Evolutionary conservation across 225 moss, liverwort and hornwort genomes (phyloP).

Genomic region (Asterella californica): DNA sequence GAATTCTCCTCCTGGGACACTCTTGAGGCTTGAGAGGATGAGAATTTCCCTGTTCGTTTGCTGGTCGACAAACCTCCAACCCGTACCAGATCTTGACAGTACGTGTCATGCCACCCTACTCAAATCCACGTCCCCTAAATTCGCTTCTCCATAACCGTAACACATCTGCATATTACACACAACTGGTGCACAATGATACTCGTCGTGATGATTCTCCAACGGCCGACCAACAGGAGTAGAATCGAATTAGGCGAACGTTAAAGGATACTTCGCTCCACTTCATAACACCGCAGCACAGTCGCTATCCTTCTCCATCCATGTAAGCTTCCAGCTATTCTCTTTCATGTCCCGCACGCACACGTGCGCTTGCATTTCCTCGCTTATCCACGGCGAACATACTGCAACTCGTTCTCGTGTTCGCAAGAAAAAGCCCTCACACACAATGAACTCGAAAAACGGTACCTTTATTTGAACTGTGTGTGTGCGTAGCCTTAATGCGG

Average conservation of each 20-base stretch:
- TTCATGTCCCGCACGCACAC: too few relatives aligned
- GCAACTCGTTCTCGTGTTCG: background rate
- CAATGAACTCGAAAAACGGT: background rate
- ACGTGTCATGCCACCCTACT: background rate
- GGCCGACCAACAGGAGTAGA: background rate
- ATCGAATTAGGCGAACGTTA: background rate
- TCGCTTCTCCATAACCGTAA: background rate
- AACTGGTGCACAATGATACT: background rate
- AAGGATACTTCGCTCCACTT: background rate
- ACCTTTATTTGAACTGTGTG: background rate
- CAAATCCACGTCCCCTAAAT: background rate
- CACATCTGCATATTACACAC: background rate
- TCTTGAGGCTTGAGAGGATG: background rate
- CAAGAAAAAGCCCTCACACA: background rate
- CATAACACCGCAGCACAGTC: background rate
- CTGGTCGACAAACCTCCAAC: background rate
- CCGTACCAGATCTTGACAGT: background rate
- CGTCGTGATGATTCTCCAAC: background rate
- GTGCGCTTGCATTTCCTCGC: background rate
- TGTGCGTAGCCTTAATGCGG: background rate
- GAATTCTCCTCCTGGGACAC: background rate
- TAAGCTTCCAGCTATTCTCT: background rate
- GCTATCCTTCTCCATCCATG: background rate
- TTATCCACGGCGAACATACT: background rate
- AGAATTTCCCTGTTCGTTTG: background rate